These are phyloP conservation scores for Penicillium expansum DNA, from an alignment of 2,329 filamentous ascomycete genomes.

Conservation along the genomic window DNA sequence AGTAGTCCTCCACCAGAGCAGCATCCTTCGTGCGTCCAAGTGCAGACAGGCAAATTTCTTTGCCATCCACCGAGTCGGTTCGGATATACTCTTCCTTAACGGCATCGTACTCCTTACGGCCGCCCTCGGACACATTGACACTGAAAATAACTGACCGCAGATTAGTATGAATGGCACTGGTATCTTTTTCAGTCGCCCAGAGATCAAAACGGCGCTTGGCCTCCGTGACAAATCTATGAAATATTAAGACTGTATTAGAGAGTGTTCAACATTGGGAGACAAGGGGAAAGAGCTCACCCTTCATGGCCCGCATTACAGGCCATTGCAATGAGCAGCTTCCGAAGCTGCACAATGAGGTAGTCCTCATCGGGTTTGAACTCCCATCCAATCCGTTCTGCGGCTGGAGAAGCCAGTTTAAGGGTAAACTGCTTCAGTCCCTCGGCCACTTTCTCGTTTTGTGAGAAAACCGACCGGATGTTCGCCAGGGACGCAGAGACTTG, in stretches of 20 bases:
- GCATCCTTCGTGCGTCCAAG: slow-evolving; percentile 71
- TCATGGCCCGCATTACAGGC: slow-evolving; percentile 76
- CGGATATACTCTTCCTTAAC: slow-evolving; percentile 82
- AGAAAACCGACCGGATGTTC: slow-evolving; percentile 80
- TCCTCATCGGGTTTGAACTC: slow-evolving; percentile 74
- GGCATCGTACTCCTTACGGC: slow-evolving; percentile 65
- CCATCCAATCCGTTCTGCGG: slow-evolving; percentile 80
- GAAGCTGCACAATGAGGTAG: slow-evolving; percentile 76
- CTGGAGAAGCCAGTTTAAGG: slow-evolving; percentile 70
- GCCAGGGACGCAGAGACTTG: slow-evolving; percentile 75
- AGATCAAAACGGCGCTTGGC: slow-evolving; percentile 74
- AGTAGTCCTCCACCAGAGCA: slow-evolving; percentile 64
- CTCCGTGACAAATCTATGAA: slow-evolving; percentile 63
- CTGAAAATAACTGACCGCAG: slow-evolving; percentile 78
- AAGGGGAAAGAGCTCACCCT: slow-evolving; percentile 51
- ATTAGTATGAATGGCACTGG: slow-evolving; percentile 72
- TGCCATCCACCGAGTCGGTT: slow-evolving; percentile 84
- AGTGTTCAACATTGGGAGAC: not conserved
- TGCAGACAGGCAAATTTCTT: slow-evolving; percentile 75
- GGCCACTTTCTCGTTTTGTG: slow-evolving; percentile 68
- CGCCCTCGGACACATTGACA: slow-evolving; percentile 71
- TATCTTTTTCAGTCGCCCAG: slow-evolving; percentile 67
- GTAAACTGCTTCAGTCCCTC: slow-evolving; percentile 74
- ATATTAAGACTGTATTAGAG: not conserved
- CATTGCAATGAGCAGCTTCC: slow-evolving; percentile 73